A percentile compares a stretch with the other conserved stretches of the same genome.
Evolutionary conservation across 2,329 filamentous ascomycete species (phyloP).

Genomic region (Laburnicola sp.): DNA sequence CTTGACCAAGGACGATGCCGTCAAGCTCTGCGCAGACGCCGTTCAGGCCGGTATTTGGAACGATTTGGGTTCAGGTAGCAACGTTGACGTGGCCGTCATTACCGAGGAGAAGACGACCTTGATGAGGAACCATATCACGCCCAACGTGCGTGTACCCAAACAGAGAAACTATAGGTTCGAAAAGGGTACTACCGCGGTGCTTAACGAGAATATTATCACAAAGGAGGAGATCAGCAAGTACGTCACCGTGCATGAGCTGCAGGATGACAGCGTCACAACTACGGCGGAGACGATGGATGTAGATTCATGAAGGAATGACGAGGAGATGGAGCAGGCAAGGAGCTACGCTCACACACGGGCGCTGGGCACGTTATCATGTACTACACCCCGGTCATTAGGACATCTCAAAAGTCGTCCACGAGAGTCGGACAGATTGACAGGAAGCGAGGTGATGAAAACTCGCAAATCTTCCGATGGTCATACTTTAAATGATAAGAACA

Average conservation of each 20-base stretch:
- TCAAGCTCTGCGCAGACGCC: conserved; percentile 79
- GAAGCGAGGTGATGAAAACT: conserved; percentile 5
- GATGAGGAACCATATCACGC: conserved; percentile 88
- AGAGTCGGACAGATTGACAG: not conserved
- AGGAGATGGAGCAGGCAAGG: not conserved
- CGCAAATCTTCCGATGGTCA: not conserved
- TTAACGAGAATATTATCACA: conserved; percentile 95
- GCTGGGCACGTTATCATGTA: conserved; percentile 25
- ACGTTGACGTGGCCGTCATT: conserved; percentile 96
- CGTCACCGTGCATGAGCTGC: conserved; percentile 85
- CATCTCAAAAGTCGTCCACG: not conserved
- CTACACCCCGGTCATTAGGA: conserved; percentile 16
- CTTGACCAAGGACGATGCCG: conserved; percentile 76
- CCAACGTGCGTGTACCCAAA: conserved; percentile 89
- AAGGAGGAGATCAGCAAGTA: conserved; percentile 94
- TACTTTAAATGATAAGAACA: not conserved
- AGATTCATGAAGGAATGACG: conserved; percentile 47
- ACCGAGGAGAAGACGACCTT: conserved; percentile 93
- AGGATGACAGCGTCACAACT: conserved; percentile 64
- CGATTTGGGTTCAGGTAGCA: conserved; percentile 93
- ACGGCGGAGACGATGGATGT: conserved; percentile 68
- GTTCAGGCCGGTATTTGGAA: conserved; percentile 98
- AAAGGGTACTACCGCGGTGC: conserved; percentile 88
- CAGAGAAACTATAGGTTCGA: conserved; percentile 89
- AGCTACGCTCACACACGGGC: conserved; percentile 7